Conservation (phyloP, 2,329 filamentous ascomycete genomes). For the Chrysosporium queenslandicum region DNA sequence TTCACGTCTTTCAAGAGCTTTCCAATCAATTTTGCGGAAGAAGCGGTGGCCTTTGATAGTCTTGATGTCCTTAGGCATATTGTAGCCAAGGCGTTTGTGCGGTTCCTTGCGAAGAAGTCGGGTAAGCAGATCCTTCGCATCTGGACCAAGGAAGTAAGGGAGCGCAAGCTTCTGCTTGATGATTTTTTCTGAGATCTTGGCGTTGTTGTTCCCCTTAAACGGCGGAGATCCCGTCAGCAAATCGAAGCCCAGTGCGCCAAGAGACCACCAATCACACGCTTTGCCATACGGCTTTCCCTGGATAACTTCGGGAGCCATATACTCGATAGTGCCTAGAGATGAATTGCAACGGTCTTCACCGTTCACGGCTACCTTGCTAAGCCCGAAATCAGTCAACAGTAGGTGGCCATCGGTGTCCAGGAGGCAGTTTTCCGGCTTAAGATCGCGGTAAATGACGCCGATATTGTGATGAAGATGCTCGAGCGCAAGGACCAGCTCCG, state of each 20-base stretch:
- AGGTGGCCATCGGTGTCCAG: slow-evolving; percentile 85
- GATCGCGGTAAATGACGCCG: slow-evolving; percentile 89
- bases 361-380: slow-evolving; percentile 85
- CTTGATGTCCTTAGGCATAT: slow-evolving; percentile 78
- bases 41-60: slow-evolving; percentile 88
- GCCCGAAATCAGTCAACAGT: slow-evolving; percentile 88
- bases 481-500: slow-evolving; percentile 88
- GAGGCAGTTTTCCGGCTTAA: slow-evolving; percentile 97
- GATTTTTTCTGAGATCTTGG: slow-evolving; percentile 94
- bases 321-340: slow-evolving; percentile 88
- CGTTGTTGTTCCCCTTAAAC: slow-evolving; percentile 80
- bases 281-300: slow-evolving; percentile 82
- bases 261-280: slow-evolving; percentile 97
- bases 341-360: slow-evolving; percentile 66
- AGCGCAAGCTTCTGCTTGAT: slow-evolving; percentile 80
- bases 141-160: slow-evolving; percentile 81
- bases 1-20: slow-evolving; percentile 69
- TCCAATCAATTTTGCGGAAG: slow-evolving; percentile 96
- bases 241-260: slow-evolving; percentile 85
- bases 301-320: slow-evolving; percentile 97
- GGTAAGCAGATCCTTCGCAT: slow-evolving; percentile 88
- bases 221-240: slow-evolving; percentile 86
- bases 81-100: slow-evolving; percentile 72
- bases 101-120: slow-evolving; percentile 88
- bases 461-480: slow-evolving; percentile 86